phyloP scores from a whole-genome alignment of 805 yeast species.

The Lachancea cidri region DNA sequence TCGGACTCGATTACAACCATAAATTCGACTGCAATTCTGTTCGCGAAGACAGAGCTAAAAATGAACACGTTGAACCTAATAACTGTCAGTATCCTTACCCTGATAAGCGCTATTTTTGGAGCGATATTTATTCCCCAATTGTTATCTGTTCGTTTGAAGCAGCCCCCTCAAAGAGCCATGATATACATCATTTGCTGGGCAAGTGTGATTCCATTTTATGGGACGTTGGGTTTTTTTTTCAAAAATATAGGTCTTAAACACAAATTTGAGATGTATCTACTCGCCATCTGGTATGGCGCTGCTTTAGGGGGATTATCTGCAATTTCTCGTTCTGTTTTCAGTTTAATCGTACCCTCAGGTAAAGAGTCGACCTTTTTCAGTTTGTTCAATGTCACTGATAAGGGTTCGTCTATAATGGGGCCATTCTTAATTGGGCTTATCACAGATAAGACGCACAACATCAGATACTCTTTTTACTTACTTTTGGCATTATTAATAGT shows the following conservation, averaged over 20 bases:
- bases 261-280: conserved; percentile 59
- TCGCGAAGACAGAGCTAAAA: conserved; percentile 63
- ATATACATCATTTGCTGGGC: conserved; percentile 55
- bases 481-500: conserved; percentile 47
- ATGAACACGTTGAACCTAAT: conserved; percentile 68
- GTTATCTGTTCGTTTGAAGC: conserved; percentile 33
- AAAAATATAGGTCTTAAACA: conserved; percentile 52
- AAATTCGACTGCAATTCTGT: conserved; percentile 71
- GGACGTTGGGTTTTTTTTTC: conserved; percentile 59
- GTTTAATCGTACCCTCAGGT: conserved; percentile 67
- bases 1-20: conserved; percentile 75
- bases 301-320: conserved; percentile 72
- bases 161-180: conserved; percentile 45
- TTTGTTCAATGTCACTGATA: conserved; percentile 70
- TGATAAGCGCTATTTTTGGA: conserved; percentile 63
- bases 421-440: conserved; percentile 69
- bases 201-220: conserved; percentile 64
- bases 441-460: conserved; percentile 67
- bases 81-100: conserved; percentile 57
- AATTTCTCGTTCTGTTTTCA: conserved; percentile 60
- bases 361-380: conserved; percentile 74
- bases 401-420: conserved; percentile 72
- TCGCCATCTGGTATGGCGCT: conserved; percentile 73
- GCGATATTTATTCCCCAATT: conserved; percentile 52
- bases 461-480: conserved; percentile 67